These are phyloP conservation scores for Chiua virens DNA, from an alignment of 768 basidiomycete genomes.

Conservation along the genomic window DNA sequence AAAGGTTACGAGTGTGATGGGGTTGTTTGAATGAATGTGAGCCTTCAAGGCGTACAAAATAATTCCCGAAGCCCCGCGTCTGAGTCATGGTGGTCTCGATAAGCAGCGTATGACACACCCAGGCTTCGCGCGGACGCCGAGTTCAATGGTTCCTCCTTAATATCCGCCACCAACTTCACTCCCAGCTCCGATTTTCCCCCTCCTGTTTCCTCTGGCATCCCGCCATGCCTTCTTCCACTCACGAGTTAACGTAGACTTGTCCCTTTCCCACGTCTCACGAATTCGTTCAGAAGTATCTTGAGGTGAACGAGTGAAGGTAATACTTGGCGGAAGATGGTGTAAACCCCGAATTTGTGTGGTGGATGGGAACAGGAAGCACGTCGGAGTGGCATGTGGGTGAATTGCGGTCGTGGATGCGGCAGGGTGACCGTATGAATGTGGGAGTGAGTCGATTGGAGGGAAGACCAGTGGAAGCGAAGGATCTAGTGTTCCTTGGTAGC, in stretches of 20 bases:
- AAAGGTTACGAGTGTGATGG: too few relatives aligned
- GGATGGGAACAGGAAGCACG: conserved; percentile 36
- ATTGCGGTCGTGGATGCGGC: background rate
- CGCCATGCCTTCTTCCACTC: too few relatives aligned
- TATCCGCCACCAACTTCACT: too few relatives aligned
- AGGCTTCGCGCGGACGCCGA: too few relatives aligned
- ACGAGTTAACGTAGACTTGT: too few relatives aligned
- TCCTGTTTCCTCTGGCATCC: too few relatives aligned
- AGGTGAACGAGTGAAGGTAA: too few relatives aligned
- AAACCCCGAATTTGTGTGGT: conserved; percentile 46
- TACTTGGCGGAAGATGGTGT: conserved; percentile 39
- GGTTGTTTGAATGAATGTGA: too few relatives aligned
- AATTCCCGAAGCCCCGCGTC: background rate
- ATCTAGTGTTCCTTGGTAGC: conserved; percentile 42
- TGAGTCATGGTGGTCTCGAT: background rate
- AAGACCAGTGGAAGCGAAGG: conserved; percentile 63
- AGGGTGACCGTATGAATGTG: background rate
- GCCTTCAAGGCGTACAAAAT: background rate
- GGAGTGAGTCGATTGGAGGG: conserved; percentile 40
- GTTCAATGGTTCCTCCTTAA: conserved; percentile 6
- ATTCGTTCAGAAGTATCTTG: too few relatives aligned
- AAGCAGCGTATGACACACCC: background rate
- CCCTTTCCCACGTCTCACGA: too few relatives aligned
- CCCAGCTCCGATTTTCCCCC: too few relatives aligned
- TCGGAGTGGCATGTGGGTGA: conserved; percentile 16